Conservation (phyloP, 1,139 yeast species). For the Diutina catenulata region DNA sequence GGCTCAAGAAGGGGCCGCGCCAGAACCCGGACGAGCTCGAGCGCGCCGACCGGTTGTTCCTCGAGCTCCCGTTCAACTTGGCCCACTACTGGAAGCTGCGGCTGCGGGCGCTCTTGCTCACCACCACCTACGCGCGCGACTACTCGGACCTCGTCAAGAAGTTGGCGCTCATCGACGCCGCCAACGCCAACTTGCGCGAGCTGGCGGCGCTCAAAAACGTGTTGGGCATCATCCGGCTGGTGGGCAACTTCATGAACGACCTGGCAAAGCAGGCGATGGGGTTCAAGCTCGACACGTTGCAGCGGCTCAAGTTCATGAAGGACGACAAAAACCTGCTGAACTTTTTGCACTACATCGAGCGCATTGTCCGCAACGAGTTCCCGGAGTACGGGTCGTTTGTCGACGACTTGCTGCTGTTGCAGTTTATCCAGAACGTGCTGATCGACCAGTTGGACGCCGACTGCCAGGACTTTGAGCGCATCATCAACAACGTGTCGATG, state of each 20-base stretch:
- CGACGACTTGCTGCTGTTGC: constrained; percentile 59
- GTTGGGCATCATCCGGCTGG: constrained; percentile 64
- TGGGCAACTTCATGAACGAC: constrained; percentile 94
- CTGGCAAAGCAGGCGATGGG: constrained; percentile 71
- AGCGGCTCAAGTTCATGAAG: constrained; percentile 75
- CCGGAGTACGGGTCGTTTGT: constrained; percentile 70
- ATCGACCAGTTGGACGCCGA: constrained; percentile 69
- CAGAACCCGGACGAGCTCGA: constrained; percentile 42
- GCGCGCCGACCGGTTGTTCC: constrained; percentile 68
- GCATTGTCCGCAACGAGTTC: constrained; percentile 60
- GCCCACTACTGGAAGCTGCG: constrained; percentile 80
- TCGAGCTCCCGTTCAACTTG: constrained; percentile 61
- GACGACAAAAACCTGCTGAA: constrained; percentile 71
- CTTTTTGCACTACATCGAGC: constrained; percentile 80
- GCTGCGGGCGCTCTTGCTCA: constrained; percentile 61
- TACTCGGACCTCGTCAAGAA: constrained; percentile 57
- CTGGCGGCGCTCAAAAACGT: constrained; percentile 59
- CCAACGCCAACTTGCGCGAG: constrained; percentile 45
- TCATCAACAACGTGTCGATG: constrained; percentile 39
- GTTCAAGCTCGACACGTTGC: constrained; percentile 72
- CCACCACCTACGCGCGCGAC: constrained; percentile 62
- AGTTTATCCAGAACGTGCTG: constrained; percentile 54
- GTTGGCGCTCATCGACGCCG: constrained; percentile 54
- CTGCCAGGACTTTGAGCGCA: constrained; percentile 48
- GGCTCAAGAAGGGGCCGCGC: background rate